Conservation (phyloP, 345 rosid genomes). For the Sisymbrium irio region DNA sequence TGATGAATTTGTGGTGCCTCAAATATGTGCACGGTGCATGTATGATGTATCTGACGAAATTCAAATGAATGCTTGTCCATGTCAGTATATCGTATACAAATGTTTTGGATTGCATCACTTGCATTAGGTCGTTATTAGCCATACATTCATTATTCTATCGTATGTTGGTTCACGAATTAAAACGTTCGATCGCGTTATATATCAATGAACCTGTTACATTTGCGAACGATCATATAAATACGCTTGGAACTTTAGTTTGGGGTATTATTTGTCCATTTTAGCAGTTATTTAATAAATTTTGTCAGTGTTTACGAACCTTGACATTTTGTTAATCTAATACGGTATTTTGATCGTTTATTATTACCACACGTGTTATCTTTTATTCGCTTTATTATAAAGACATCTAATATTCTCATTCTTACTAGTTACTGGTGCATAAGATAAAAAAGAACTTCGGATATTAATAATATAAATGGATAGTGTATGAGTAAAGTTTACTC, state of each 20-base stretch:
- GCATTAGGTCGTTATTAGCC: neutral
- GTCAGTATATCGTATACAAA: neutral
- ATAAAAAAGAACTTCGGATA: too few relatives aligned
- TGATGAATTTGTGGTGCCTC: neutral
- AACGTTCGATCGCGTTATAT: neutral
- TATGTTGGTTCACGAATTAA: neutral
- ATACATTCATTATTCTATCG: neutral
- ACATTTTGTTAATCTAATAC: neutral
- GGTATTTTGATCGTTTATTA: neutral
- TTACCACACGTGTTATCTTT: neutral
- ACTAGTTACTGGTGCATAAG: neutral
- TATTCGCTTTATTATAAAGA: neutral
- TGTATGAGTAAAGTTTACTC: constrained; percentile 21
- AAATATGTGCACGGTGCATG: neutral
- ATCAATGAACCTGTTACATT: neutral
- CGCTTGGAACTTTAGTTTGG: neutral
- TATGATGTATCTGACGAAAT: too few relatives aligned
- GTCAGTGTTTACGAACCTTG: neutral
- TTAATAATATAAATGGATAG: neutral
- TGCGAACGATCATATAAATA: neutral
- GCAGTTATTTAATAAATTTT: neutral
- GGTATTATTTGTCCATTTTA: neutral
- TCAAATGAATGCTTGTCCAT: neutral
- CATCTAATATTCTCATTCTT: neutral
- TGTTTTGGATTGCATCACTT: neutral